Evolutionary conservation across 176 grass and related monocot species (phyloP).

Genomic region (Bolboschoenus planiculmis): DNA sequence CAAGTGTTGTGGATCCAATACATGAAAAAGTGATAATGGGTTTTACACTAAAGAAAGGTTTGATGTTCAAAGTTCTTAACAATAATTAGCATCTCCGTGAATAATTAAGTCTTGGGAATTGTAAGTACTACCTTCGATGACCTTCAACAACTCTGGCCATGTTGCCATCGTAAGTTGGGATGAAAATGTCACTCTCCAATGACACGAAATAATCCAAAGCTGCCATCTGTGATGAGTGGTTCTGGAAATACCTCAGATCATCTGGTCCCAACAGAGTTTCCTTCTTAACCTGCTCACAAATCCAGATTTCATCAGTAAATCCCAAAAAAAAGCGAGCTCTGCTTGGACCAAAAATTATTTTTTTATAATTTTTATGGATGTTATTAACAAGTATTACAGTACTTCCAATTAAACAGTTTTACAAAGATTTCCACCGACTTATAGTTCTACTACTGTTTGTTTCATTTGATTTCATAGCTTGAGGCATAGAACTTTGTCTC

Average conservation of each 20-base stretch:
- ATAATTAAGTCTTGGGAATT: background rate
- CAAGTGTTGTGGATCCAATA: background rate
- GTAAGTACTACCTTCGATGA: conserved; percentile 64
- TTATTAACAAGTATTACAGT: background rate
- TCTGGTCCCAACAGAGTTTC: conserved; percentile 66
- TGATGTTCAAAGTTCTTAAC: background rate
- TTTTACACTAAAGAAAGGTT: background rate
- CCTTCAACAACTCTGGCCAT: conserved; percentile 97
- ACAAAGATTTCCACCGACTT: background rate
- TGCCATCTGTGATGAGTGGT: conserved; percentile 97
- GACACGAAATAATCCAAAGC: conserved; percentile 96
- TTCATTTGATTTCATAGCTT: background rate
- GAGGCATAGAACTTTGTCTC: background rate
- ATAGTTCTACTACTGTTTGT: background rate
- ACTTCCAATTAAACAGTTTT: background rate
- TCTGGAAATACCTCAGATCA: conserved; percentile 86
- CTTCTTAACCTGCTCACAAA: conserved; percentile 57
- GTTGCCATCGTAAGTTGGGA: conserved; percentile 92
- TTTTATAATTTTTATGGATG: background rate
- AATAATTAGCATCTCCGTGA: conserved; percentile 1
- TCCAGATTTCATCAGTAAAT: background rate
- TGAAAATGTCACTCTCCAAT: conserved; percentile 84
- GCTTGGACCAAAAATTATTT: background rate
- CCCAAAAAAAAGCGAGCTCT: background rate
- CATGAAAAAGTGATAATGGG: background rate